Percentiles rank a stretch among this genome's conserved stretches.
phyloP scores from a whole-genome alignment of 2,329 filamentous ascomycete genomes.

The Exophiala sp. region DNA sequence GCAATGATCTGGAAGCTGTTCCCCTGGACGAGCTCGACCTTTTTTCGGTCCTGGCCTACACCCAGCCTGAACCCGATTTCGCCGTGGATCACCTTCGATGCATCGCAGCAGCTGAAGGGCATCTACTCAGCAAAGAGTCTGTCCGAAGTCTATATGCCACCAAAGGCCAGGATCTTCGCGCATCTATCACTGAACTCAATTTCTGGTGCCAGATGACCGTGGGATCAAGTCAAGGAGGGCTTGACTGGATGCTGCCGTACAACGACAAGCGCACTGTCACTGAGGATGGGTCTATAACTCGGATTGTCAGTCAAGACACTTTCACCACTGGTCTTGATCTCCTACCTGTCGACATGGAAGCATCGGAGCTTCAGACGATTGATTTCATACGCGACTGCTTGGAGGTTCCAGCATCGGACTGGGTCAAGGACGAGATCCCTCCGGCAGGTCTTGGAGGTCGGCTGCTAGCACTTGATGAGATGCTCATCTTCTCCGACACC shows the following conservation, averaged over 20 bases:
- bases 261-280: conserved; percentile 66
- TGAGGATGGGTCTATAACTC: conserved; percentile 57
- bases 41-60: conserved; percentile 79
- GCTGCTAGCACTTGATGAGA: conserved; percentile 60
- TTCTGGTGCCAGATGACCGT: conserved; percentile 98
- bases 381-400: conserved; percentile 16
- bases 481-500: conserved; percentile 12
- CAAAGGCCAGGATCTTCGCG: conserved; percentile 70
- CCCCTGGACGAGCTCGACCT: conserved; percentile 71
- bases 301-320: conserved; percentile 77
- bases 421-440: conserved; percentile 36
- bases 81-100: conserved; percentile 78
- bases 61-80: conserved; percentile 61
- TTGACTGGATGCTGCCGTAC: conserved; percentile 86
- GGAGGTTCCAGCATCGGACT: conserved; percentile 15
- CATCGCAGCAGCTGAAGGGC: conserved; percentile 83
- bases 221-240: conserved; percentile 79
- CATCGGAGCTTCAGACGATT: conserved; percentile 14
- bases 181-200: conserved; percentile 76
- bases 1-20: conserved; percentile 83
- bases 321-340: conserved; percentile 76
- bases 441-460: conserved; percentile 59
- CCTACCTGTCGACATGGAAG: conserved; percentile 28
- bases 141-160: conserved; percentile 68
- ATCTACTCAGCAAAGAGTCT: conserved; percentile 66